Percentiles rank a stretch among this genome's conserved stretches.
Evolutionary conservation across 2,329 filamentous ascomycete genomes (phyloP).

Genomic region (Paramyrothecium sp.): DNA sequence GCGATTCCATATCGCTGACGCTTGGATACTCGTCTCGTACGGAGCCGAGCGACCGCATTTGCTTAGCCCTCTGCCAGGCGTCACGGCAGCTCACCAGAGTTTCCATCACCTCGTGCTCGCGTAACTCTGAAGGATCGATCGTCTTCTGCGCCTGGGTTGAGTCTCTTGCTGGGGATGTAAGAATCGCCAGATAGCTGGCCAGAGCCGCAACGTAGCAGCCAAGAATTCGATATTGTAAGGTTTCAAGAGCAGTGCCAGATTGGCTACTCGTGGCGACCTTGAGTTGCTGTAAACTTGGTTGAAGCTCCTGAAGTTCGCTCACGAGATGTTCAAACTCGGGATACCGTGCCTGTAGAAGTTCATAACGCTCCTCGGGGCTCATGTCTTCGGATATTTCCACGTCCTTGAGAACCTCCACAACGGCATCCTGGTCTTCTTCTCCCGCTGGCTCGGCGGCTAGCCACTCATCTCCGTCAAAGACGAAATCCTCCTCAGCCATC

Average conservation of each 20-base stretch:
- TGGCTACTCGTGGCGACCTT: slow-evolving; percentile 56
- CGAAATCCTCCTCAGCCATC: slow-evolving; percentile 90
- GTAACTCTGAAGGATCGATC: slow-evolving; percentile 73
- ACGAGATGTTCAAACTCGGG: slow-evolving; percentile 89
- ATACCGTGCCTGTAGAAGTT: slow-evolving; percentile 76
- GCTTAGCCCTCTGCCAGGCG: slow-evolving; percentile 74
- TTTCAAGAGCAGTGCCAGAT: slow-evolving; percentile 51
- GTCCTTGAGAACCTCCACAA: slow-evolving; percentile 85
- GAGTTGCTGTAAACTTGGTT: slow-evolving; percentile 60
- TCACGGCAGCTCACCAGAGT: slow-evolving; percentile 75
- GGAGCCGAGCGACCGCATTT: slow-evolving; percentile 51
- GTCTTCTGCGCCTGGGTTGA: slow-evolving; percentile 53
- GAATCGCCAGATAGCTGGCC: slow-evolving; percentile 89
- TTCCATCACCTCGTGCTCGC: slow-evolving; percentile 90
- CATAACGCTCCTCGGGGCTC: slow-evolving; percentile 69
- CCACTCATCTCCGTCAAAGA: slow-evolving; percentile 91
- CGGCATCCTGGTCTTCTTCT: slow-evolving; percentile 55
- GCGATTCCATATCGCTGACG: slow-evolving; percentile 18
- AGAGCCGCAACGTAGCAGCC: slow-evolving; percentile 84
- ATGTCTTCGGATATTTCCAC: slow-evolving; percentile 79
- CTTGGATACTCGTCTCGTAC: slow-evolving; percentile 25
- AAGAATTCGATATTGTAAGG: slow-evolving; percentile 75
- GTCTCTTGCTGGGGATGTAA: slow-evolving; percentile 76
- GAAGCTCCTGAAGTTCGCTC: slow-evolving; percentile 74
- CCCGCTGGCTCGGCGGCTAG: slow-evolving; percentile 53